phyloP scores from a whole-genome alignment of 2,329 filamentous ascomycete genomes.

The Lachnellula suecica region DNA sequence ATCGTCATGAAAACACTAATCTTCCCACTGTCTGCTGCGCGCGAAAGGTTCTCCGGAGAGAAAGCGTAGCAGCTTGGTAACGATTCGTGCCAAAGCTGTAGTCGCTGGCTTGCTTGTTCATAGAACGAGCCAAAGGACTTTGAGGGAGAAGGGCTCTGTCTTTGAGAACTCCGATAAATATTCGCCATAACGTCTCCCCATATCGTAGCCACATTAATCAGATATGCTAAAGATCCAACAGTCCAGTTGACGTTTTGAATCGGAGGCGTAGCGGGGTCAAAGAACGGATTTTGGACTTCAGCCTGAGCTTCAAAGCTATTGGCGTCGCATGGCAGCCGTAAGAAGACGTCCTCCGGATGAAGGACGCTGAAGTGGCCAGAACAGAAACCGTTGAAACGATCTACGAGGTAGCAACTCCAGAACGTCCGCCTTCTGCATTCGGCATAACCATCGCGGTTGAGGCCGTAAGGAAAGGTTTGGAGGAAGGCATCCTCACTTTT shows the following conservation, averaged over 20 bases:
- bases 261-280: constrained; percentile 49
- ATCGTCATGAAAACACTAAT: constrained; percentile 61
- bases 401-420: constrained; percentile 70
- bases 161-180: constrained; percentile 49
- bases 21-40: constrained; percentile 51
- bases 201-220: constrained; percentile 62
- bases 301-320: constrained; percentile 60
- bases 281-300: constrained; percentile 57
- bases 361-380: constrained; percentile 54
- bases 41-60: constrained; percentile 55
- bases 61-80: constrained; percentile 57
- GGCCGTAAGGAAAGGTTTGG: constrained; percentile 52
- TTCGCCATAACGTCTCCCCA: constrained; percentile 65
- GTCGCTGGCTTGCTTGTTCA: constrained; percentile 46
- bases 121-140: constrained; percentile 48
- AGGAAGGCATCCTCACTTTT: constrained; percentile 41
- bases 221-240: constrained; percentile 49
- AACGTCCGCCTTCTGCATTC: constrained; percentile 71
- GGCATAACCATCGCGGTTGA: constrained; percentile 56
- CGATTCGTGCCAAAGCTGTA: constrained; percentile 57
- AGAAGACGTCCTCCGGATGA: constrained; percentile 63
- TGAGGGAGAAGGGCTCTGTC: constrained; percentile 13
- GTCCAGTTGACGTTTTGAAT: constrained; percentile 37
- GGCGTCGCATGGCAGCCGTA: constrained; percentile 63
- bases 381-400: constrained; percentile 63